These are phyloP conservation scores for Pseudoturritis turrita DNA, from an alignment of 345 rosid species.

Conservation along the genomic window DNA sequence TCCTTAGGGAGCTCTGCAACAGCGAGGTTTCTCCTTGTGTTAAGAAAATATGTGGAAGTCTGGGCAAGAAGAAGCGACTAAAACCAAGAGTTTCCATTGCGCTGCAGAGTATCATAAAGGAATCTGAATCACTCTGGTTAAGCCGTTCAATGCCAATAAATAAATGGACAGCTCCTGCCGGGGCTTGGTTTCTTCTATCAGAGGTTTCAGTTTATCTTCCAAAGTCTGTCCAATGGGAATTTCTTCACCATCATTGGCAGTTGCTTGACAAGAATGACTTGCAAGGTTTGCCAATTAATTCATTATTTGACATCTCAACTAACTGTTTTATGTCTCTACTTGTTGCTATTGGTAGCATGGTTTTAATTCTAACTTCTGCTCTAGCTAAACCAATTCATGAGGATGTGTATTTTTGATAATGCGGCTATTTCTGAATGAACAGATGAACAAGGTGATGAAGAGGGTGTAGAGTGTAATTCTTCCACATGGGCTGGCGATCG, in stretches of 20 bases:
- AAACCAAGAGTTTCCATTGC: slow-evolving; percentile 60
- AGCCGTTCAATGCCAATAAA: slow-evolving; percentile 61
- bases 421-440: slow-evolving; percentile 17
- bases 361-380: not conserved
- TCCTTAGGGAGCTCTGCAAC: slow-evolving; percentile 62
- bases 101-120: slow-evolving; percentile 69
- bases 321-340: not conserved
- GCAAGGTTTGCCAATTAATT: slow-evolving; percentile 30
- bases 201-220: slow-evolving; percentile 73
- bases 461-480: slow-evolving; percentile 41
- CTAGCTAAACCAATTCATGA: not conserved
- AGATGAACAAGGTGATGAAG: slow-evolving; percentile 37
- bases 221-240: slow-evolving; percentile 82
- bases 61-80: slow-evolving; percentile 76
- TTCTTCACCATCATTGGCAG: slow-evolving; percentile 89
- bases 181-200: slow-evolving; percentile 97
- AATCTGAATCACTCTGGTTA: slow-evolving; percentile 84
- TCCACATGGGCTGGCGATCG: slow-evolving; percentile 89
- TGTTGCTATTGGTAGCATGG: slow-evolving; percentile 2
- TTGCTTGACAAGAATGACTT: slow-evolving; percentile 64
- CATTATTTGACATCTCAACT: not conserved
- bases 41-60: slow-evolving; percentile 71
- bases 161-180: slow-evolving; percentile 91
- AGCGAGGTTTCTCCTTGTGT: slow-evolving; percentile 88
- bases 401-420: not conserved